These are phyloP conservation scores for Podochytrium sp. DNA, from an alignment of 192 early-diverging fungal genomes.

Conservation along the genomic window DNA sequence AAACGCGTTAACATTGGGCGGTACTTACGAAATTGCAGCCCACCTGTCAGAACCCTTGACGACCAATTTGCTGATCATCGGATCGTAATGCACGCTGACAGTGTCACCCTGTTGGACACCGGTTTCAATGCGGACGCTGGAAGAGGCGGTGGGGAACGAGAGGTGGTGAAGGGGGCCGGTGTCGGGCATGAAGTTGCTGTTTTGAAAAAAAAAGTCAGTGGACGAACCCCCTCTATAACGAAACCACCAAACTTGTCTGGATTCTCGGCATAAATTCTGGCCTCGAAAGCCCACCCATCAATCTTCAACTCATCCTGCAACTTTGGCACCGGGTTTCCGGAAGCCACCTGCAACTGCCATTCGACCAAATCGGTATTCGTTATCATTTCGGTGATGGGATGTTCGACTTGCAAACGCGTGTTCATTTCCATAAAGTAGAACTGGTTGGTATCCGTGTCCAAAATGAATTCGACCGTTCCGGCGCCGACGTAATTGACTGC, in stretches of 20 bases:
- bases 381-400: conserved; percentile 96
- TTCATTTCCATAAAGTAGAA: conserved; percentile 99
- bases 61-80: conserved; percentile 95
- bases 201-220: conserved; percentile 30
- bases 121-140: conserved; percentile 84
- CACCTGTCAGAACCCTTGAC: conserved; percentile 80
- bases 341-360: conserved; percentile 94
- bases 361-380: conserved; percentile 91
- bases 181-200: conserved; percentile 88
- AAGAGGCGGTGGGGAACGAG: conserved; percentile 64
- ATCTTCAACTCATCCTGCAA: conserved; percentile 72
- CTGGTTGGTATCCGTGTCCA: conserved; percentile 82
- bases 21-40: too few relatives aligned
- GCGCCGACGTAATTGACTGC: conserved; percentile 94
- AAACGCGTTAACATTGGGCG: too few relatives aligned
- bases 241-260: conserved; percentile 62
- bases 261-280: conserved; percentile 97
- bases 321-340: conserved; percentile 83
- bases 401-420: conserved; percentile 93
- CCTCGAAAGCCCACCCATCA: conserved; percentile 93
- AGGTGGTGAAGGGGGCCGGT: conserved; percentile 86
- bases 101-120: conserved; percentile 90
- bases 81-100: conserved; percentile 92
- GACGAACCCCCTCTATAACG: conserved; percentile 5
- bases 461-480: conserved; percentile 97